phyloP scores from a whole-genome alignment of 2,329 filamentous ascomycete species.

The Cladosporium sp. region DNA sequence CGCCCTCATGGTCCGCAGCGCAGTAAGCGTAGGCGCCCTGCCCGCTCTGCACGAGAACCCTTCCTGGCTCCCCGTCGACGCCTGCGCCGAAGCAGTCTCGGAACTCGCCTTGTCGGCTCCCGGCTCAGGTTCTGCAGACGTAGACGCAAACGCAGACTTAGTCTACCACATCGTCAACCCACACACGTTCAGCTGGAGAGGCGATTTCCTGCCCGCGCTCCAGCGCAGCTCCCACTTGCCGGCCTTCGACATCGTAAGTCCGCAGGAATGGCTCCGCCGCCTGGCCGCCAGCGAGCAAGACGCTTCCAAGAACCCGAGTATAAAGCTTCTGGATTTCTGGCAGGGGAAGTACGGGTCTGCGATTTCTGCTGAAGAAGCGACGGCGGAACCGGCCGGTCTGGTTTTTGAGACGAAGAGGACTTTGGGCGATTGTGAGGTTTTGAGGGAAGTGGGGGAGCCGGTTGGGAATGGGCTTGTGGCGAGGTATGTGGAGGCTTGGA shows the following conservation, averaged over 20 bases:
- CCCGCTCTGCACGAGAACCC: constrained; percentile 38
- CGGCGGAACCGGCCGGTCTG: constrained; percentile 15
- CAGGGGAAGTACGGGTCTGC: constrained; percentile 25
- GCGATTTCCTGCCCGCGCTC: constrained; percentile 50
- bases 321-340: constrained; percentile 32
- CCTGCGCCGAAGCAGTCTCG: constrained; percentile 21
- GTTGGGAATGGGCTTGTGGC: constrained; percentile 20
- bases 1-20: constrained; percentile 46
- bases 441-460: constrained; percentile 16
- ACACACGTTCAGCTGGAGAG: constrained; percentile 46
- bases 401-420: constrained; percentile 20
- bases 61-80: constrained; percentile 31
- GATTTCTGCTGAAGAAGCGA: not conserved
- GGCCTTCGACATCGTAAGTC: constrained; percentile 20
- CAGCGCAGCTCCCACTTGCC: constrained; percentile 17
- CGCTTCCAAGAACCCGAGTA: constrained; percentile 27
- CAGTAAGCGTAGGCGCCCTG: constrained; percentile 41
- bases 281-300: constrained; percentile 21
- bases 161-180: constrained; percentile 30
- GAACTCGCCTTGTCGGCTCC: constrained; percentile 9
- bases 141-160: constrained; percentile 15
- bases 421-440: constrained; percentile 13
- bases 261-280: constrained; percentile 23
- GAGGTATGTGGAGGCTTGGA: constrained; percentile 22
- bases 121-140: not conserved